Base-by-base conservation (phyloP, 148 eudicot species). In the Rhododendron kiyosumense region DNA sequence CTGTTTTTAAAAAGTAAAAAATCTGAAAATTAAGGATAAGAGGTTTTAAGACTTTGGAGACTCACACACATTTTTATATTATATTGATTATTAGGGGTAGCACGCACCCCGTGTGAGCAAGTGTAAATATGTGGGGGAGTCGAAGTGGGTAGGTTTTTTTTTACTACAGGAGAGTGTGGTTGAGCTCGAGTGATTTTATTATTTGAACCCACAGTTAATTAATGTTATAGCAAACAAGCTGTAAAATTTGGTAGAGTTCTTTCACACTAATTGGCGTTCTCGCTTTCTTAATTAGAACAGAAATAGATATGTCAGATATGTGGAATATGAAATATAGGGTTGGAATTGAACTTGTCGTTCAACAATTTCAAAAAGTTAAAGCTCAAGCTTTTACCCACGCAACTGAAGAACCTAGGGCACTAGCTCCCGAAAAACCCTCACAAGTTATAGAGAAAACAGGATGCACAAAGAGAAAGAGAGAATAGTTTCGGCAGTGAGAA, bases 351-450 rank as follows among this genome's bases (percentile, higher is more conserved):
- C 92, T 90, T 87, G 87, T 49, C 78, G 84, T 67, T 87, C 82
- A 63, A 91, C 92, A 87, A 91, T 85, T 75, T 91, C 82, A 81
- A 91, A 88, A 82, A 91, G 88, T 77, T 87, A 84, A 79, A 87
- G 90, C 88, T 86, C 88, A 18, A 90, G 88, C 85, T 85, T 91
- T 83, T 91, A 83, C 43, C 92, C 92, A 75, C 90, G 87, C 76
- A 89, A 65, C 77, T 91, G 91, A 38, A 90, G 67, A 82, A 89
- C 91, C 91, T 89, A 85, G 65, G 81, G 75, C 84, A 48, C 46
- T 9, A 22, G 26, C 51, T 67, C 15, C 30, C 32, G 74, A 3
- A n/a, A 67, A 79, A 81, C 54, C 85, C 73, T 22, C 65, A 88
- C 24, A 78, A 57, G 38, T 79, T 36, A 51, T 45, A 80, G 12